These are phyloP conservation scores for Pseudotsuga menziesii DNA, from an alignment of 75 land plant genomes.

Conservation along the genomic window DNA sequence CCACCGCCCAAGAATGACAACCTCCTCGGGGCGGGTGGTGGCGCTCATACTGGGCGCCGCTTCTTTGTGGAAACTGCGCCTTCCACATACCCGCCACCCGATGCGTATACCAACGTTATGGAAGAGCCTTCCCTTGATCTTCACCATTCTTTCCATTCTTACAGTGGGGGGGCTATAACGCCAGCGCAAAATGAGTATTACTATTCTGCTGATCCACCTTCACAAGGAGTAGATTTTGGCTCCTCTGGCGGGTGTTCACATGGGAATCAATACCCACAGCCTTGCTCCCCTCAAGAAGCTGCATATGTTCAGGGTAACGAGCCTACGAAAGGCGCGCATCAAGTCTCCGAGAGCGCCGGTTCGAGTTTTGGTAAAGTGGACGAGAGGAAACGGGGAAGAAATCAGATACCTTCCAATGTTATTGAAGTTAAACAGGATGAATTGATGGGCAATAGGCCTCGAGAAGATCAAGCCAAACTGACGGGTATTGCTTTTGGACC, in stretches of 20 bases:
- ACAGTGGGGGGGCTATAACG: not conserved
- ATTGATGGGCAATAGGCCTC: constrained; percentile 65
- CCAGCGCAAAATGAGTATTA: not conserved
- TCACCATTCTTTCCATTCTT: not conserved
- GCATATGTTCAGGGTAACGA: not conserved
- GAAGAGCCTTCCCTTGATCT: not conserved
- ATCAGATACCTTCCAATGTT: constrained; percentile 40
- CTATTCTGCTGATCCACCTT: not conserved
- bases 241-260: constrained; percentile 8
- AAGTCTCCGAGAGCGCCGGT: not conserved
- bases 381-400: constrained; percentile 67
- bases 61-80: not conserved
- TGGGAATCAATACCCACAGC: not conserved
- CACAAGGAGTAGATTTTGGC: not conserved
- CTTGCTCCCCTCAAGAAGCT: not conserved
- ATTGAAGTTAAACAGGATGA: constrained; percentile 95
- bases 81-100: not conserved
- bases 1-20: constrained; percentile 50
- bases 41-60: not conserved
- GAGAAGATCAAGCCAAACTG: constrained; percentile 75
- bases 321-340: not conserved
- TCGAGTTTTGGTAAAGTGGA: constrained; percentile 16
- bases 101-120: not conserved
- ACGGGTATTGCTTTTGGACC: constrained; percentile 99
- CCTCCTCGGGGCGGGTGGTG: constrained; percentile 12